Evolutionary conservation across 108 stramenopile species (phyloP).

Genomic region (Bacterosira constricta): DNA sequence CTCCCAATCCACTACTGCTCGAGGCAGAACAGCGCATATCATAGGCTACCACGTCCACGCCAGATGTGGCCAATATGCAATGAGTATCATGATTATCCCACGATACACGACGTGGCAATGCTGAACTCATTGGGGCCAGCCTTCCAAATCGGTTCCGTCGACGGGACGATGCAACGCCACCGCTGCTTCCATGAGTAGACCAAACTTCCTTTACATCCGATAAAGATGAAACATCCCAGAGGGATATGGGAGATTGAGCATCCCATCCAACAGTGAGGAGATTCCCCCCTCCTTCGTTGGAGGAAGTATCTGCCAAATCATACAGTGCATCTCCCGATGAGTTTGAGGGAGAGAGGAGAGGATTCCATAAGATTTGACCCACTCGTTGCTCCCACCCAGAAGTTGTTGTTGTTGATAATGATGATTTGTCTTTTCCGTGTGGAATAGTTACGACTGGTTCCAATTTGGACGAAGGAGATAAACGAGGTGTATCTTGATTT

Average conservation of each 20-base stretch:
- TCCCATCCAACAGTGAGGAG: slow-evolving; percentile 54
- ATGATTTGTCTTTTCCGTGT: slow-evolving; percentile 21
- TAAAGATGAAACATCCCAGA: slow-evolving; percentile 46
- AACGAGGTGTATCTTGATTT: slow-evolving; percentile 1
- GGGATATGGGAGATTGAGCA: slow-evolving; percentile 29
- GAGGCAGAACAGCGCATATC: slow-evolving; percentile 65
- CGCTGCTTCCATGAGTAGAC: slow-evolving; percentile 10
- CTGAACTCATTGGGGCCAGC: slow-evolving; percentile 14
- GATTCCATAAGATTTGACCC: slow-evolving; percentile 51
- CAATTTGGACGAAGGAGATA: neutral
- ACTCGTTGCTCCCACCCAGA: slow-evolving; percentile 49
- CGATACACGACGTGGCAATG: slow-evolving; percentile 63
- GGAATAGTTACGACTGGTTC: slow-evolving; percentile 38
- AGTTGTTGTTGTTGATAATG: neutral
- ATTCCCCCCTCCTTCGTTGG: slow-evolving; percentile 32
- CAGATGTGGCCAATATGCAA: slow-evolving; percentile 50
- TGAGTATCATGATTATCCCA: slow-evolving; percentile 83
- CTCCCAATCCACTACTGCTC: slow-evolving; percentile 22
- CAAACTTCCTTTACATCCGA: slow-evolving; percentile 34
- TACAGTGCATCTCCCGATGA: slow-evolving; percentile 28
- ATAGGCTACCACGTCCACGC: slow-evolving; percentile 47
- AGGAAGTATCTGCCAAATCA: slow-evolving; percentile 10
- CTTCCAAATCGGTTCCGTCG: slow-evolving; percentile 13
- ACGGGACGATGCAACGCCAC: neutral
- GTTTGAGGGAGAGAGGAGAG: slow-evolving; percentile 20